Evolutionary conservation across 2,329 filamentous ascomycete genomes (phyloP), one percentile per base, ranked within the genome.

Genomic region (Aspergillus glaucus): DNA sequence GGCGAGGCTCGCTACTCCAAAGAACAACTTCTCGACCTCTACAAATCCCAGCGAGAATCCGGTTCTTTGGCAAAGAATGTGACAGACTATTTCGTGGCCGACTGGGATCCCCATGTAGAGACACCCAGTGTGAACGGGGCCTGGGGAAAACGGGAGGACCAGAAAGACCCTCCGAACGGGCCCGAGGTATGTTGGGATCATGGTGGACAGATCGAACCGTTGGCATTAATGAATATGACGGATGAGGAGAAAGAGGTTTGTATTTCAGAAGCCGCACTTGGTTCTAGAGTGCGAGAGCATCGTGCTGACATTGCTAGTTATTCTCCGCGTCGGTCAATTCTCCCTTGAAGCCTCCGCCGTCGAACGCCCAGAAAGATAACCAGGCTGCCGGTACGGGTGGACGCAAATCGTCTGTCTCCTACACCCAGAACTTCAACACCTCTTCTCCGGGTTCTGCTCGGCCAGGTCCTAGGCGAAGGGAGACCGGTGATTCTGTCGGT

Each of bases 101-200:
- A 83, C 52, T 96, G 90, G 90, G 85, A 88, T 65, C 88, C 90
- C 24, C 80, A 83, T 50, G 79, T 83, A 45, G 73, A 82, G 37
- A 90, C 89, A 58, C 83, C 85, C 28, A 61, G 64, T 61, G 77
- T 56, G 59, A 80, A 68, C 70, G 83, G 66, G 22, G 79, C 81
- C 47, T 95, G 89, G 89, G 87, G 87, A 45, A 89, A 91, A 67
- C 79, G 77, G 57, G 80, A 81, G 50, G 90, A 96, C 55, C 79
- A 79, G 50, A 86, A 89, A 64, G 82, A 86, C 54, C 75, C 79
- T 54, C 84, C 84, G 50, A 82, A 87, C 62, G 90, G 92, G 41
- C 88, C 91, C n/a, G 89, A 93, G 54, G 81, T 92, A 39, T 97
- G 91, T 68, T 98, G 92, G 93, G 88, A 95, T 63, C 72, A 79